A percentile compares a stretch with the other conserved stretches of the same genome.
phyloP scores from a whole-genome alignment of 2,329 filamentous ascomycete genomes.

The Aspergillus neotritici region DNA sequence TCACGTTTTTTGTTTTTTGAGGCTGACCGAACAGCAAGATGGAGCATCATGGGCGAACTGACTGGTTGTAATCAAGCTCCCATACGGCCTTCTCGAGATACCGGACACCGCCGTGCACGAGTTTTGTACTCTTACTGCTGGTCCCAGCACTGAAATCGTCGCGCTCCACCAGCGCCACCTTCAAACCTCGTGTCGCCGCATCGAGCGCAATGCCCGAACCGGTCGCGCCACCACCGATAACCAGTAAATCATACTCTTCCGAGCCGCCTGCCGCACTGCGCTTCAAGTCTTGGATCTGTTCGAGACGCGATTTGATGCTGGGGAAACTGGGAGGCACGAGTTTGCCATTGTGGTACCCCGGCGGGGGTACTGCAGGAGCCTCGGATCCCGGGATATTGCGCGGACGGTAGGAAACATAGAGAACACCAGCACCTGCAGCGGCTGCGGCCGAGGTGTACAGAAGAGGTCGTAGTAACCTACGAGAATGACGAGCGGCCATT shows the following conservation, averaged over 20 bases:
- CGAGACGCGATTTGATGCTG: slow-evolving; percentile 44
- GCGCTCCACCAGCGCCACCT: slow-evolving; percentile 73
- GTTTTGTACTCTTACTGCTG: slow-evolving; percentile 80
- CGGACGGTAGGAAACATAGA: slow-evolving; percentile 59
- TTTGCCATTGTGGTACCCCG: slow-evolving; percentile 55
- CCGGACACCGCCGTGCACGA: slow-evolving; percentile 77
- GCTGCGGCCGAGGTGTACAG: slow-evolving; percentile 55
- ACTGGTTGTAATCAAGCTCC: slow-evolving; percentile 80
- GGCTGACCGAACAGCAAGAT: neutral
- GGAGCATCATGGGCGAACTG: slow-evolving; percentile 16
- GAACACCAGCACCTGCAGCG: slow-evolving; percentile 49
- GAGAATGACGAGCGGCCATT: slow-evolving; percentile 39
- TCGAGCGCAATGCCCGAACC: slow-evolving; percentile 76
- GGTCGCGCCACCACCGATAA: slow-evolving; percentile 75
- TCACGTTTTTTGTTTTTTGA: neutral
- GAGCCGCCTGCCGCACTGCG: slow-evolving; percentile 29
- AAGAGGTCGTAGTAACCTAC: slow-evolving; percentile 52
- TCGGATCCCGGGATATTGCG: slow-evolving; percentile 60
- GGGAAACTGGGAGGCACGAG: slow-evolving; percentile 52
- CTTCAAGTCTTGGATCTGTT: slow-evolving; percentile 50
- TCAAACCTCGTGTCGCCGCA: slow-evolving; percentile 70
- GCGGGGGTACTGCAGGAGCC: slow-evolving; percentile 58
- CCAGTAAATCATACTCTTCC: slow-evolving; percentile 64
- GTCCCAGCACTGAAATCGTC: slow-evolving; percentile 79
- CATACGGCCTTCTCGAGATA: slow-evolving; percentile 83